phyloP scores from a whole-genome alignment of 805 yeast genomes.

The Saccharomyces paradoxus region DNA sequence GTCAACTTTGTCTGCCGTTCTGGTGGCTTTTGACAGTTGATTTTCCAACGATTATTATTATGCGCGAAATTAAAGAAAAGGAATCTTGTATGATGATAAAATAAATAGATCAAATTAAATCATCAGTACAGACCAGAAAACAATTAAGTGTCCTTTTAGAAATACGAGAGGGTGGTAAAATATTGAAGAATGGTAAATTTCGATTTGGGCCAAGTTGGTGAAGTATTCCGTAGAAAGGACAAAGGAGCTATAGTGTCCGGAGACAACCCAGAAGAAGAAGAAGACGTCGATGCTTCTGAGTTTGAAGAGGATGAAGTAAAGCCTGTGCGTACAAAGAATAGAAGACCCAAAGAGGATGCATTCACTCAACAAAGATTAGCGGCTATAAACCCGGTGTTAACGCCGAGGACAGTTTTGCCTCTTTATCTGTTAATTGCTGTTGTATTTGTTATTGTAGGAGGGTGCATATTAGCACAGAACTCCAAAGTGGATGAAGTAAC shows the following conservation, averaged over 20 bases:
- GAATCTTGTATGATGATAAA: not conserved
- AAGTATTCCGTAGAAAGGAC: constrained; percentile 23
- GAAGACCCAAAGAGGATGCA: constrained; percentile 65
- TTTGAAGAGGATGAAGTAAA: constrained; percentile 33
- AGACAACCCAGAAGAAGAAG: constrained; percentile 19
- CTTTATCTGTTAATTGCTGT: constrained; percentile 63
- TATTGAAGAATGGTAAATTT: constrained; percentile 17
- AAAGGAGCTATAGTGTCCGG: constrained; percentile 10
- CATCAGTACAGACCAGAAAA: not conserved
- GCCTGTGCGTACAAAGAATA: constrained; percentile 38
- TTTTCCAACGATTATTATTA: not conserved
- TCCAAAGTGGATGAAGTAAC: constrained; percentile 62
- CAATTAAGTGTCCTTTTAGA: not conserved
- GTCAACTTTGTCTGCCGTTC: not conserved
- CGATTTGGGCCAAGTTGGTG: constrained; percentile 25
- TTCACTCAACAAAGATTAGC: constrained; percentile 60
- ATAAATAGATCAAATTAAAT: not conserved
- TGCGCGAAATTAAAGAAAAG: not conserved
- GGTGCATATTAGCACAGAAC: constrained; percentile 66
- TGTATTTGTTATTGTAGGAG: constrained; percentile 87
- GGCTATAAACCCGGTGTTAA: constrained; percentile 69
- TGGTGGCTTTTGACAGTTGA: not conserved
- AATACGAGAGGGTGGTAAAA: not conserved
- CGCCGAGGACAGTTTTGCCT: constrained; percentile 84
- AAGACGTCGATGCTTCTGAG: constrained; percentile 30